Evolutionary conservation across 2,329 filamentous ascomycete species (phyloP).

Genomic region (Cordyceps cateniannulata): DNA sequence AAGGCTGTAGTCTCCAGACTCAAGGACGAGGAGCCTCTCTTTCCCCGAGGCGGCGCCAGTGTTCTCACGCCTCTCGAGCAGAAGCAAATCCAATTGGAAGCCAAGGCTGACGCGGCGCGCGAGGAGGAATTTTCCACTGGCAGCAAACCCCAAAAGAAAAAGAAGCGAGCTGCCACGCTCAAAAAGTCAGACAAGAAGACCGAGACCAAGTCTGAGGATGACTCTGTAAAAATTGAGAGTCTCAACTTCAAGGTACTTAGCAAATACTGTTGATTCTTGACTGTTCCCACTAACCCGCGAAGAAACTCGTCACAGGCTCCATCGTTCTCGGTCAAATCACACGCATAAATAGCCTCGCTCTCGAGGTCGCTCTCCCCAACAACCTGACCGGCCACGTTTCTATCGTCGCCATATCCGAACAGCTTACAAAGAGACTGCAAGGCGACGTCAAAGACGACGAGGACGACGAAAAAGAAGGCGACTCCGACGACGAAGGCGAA

Average conservation of each 20-base stretch:
- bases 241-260: constrained; percentile 74
- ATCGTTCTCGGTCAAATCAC: constrained; percentile 82
- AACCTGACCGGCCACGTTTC: constrained; percentile 86
- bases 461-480: constrained; percentile 49
- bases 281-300: constrained; percentile 9
- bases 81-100: constrained; percentile 92
- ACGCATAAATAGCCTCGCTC: constrained; percentile 70
- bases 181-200: constrained; percentile 49
- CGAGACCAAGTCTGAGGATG: constrained; percentile 38
- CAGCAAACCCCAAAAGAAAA: constrained; percentile 41
- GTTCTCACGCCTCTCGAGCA: constrained; percentile 88
- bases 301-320: constrained; percentile 80
- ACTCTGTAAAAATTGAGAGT: constrained; percentile 69
- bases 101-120: constrained; percentile 83
- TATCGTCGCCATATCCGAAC: constrained; percentile 82
- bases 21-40: constrained; percentile 79
- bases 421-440: constrained; percentile 70
- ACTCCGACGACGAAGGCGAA: constrained; percentile 44
- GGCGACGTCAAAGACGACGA: constrained; percentile 48
- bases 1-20: constrained; percentile 38
- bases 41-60: constrained; percentile 87
- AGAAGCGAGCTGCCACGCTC: constrained; percentile 48
- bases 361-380: constrained; percentile 82
- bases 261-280: constrained; percentile 5
- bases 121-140: constrained; percentile 63